Base-by-base conservation (phyloP, 2,329 filamentous ascomycete genomes). In the Periconia digitata region DNA sequence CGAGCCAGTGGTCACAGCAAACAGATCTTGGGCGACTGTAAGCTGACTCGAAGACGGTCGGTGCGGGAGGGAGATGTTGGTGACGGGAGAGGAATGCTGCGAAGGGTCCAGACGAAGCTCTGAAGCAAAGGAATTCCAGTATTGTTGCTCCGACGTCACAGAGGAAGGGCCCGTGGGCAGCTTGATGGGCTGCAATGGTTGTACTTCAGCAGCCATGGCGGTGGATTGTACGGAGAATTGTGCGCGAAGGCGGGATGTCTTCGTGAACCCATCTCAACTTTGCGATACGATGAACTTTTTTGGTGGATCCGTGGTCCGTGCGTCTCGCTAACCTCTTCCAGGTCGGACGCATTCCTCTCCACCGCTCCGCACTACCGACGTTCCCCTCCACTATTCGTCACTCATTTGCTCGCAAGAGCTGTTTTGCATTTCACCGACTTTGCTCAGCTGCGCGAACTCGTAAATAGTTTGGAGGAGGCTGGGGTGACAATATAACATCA, bases 121-220 rank as follows among this genome's bases (percentile, higher is more conserved):
- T 60, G 92, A 94, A 75, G 90, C 91, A 79, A 99, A 99, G 12
- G 88, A 87, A 68, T 87, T 88, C 95, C 95, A 99, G 79, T 97
- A 97, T 58, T 86, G 83, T 75, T 97, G 92, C 76, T 99, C 94
- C 24, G 92, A 86, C 6, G 92, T 96, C 40, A 92, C 76, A 45
- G 90, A 87, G 35, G 87, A 86, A 48, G 91, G 91, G 43, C 90
- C 89, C 55, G 88, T 82, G 48, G 92, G 85, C 67, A 95, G 82
- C 79, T 90, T 95, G 67, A 95, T 77, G 71, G 86, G 86, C 71
- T 85, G 85, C 58, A 95, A 77, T 52, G 89, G 87, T 72, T 85
- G 83, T 64, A 95, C 89, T 76, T 90, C 86, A 65, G 91, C 89
- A 62, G 92, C 91, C 91, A 96, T 96, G 53, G 62, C 63, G 58